Evolutionary conservation across 805 yeast species (phyloP).

Genomic region (Lipomyces yamadae): DNA sequence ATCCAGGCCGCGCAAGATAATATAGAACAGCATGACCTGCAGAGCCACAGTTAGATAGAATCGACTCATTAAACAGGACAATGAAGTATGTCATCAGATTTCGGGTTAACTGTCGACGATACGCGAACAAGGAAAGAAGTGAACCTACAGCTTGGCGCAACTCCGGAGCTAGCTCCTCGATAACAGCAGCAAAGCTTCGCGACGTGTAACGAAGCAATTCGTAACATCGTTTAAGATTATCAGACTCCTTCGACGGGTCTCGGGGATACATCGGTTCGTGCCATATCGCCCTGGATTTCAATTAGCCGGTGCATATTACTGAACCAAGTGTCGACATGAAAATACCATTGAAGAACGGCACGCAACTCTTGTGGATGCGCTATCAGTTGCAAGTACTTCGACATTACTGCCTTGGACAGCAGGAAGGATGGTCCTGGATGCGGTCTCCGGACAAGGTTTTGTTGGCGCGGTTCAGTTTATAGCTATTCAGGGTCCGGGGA

Average conservation of each 20-base stretch:
- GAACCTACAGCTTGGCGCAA: conserved; percentile 66
- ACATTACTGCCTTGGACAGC: conserved; percentile 16
- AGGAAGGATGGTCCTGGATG: too few species aligned
- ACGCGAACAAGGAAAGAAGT: background rate
- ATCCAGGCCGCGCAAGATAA: conserved; percentile 87
- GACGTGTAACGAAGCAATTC: conserved; percentile 71
- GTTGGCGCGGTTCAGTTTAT: too few species aligned
- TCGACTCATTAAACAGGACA: too few species aligned
- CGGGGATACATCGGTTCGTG: conserved; percentile 60
- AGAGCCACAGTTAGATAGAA: background rate
- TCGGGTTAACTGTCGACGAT: too few species aligned
- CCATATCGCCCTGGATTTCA: conserved; percentile 45
- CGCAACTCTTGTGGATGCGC: conserved; percentile 73
- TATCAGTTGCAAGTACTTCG: conserved; percentile 47
- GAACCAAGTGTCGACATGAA: conserved; percentile 16
- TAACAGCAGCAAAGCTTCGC: conserved; percentile 93
- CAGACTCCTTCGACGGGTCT: conserved; percentile 49
- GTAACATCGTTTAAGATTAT: conserved; percentile 66
- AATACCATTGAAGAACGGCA: conserved; percentile 66
- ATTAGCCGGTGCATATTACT: background rate
- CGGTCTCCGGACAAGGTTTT: too few species aligned
- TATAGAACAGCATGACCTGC: conserved; percentile 71
- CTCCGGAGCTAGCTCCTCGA: conserved; percentile 88
- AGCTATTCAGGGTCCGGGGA: too few species aligned
- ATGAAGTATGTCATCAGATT: too few species aligned